These are phyloP conservation scores for Lagenaria siceraria DNA, from an alignment of 306 rosid genomes.

Conservation along the genomic window DNA sequence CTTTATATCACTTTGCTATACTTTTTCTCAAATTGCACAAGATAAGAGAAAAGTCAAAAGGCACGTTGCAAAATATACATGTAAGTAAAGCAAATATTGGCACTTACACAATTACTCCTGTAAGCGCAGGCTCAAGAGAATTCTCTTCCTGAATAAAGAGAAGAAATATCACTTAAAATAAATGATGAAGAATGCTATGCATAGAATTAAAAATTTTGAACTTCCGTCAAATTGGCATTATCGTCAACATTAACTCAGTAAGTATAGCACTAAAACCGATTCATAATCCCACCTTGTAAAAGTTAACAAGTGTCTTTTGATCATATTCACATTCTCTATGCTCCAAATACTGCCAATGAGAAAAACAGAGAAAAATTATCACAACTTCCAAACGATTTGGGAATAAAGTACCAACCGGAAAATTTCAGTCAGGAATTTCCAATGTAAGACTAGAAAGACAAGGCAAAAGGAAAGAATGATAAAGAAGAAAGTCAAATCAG, in stretches of 20 bases:
- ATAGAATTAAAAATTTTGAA: background rate
- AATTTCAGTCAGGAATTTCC: background rate
- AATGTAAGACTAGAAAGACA: background rate
- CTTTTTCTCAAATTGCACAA: background rate
- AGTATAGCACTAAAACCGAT: background rate
- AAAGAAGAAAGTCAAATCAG: background rate
- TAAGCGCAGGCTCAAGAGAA: conserved; percentile 4
- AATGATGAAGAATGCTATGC: background rate
- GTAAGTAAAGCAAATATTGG: background rate
- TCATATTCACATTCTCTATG: conserved; percentile 33
- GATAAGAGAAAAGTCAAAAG: background rate
- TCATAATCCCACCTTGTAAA: conserved; percentile 38
- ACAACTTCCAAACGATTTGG: background rate
- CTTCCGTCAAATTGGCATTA: background rate
- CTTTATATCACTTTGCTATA: background rate
- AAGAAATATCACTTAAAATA: background rate
- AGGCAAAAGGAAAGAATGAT: background rate
- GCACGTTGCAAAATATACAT: background rate
- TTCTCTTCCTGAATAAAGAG: conserved; percentile 5
- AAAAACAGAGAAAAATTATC: background rate
- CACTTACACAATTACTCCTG: conserved; percentile 15
- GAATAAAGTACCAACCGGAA: background rate
- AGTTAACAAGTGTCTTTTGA: conserved; percentile 27
- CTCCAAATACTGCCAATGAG: conserved; percentile 55
- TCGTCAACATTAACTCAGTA: background rate